phyloP scores from a whole-genome alignment of 1,284 basidiomycete species.

The Cryptococcus wingfieldii region DNA sequence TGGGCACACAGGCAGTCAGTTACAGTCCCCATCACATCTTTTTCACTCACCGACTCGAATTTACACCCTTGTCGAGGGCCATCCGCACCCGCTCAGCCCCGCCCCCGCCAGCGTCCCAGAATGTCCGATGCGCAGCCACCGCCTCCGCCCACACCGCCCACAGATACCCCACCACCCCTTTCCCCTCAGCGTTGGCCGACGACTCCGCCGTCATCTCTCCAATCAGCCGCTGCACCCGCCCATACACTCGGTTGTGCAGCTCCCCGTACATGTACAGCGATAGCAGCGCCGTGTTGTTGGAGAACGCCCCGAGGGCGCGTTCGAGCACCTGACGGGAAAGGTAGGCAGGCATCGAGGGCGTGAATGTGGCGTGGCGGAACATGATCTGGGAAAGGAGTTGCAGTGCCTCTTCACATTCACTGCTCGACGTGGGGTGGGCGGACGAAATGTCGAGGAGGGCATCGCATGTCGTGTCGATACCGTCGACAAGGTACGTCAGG shows the following conservation, averaged over 20 bases:
- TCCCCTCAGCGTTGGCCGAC: slow-evolving; percentile 13
- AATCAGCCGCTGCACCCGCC: slow-evolving; percentile 45
- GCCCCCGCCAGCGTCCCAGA: slow-evolving; percentile 39
- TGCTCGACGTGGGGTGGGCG: slow-evolving; percentile 13
- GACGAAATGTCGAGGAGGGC: slow-evolving; percentile 5
- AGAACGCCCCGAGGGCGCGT: slow-evolving; percentile 43
- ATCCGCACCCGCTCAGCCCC: slow-evolving; percentile 41
- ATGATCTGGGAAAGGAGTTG: slow-evolving; percentile 46
- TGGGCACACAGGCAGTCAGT: no score
- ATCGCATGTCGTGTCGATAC: slow-evolving; percentile 18
- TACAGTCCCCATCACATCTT: no score
- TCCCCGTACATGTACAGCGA: slow-evolving; percentile 49
- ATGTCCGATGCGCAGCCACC: slow-evolving; percentile 22
- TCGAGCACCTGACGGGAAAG: slow-evolving; percentile 45
- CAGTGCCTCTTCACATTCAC: slow-evolving; percentile 43
- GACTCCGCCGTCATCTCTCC: slow-evolving; percentile 14
- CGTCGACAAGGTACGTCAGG: slow-evolving; percentile 28
- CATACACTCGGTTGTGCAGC: slow-evolving; percentile 45
- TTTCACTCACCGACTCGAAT: slow-evolving; percentile 26
- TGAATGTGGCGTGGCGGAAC: slow-evolving; percentile 34
- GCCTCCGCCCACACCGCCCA: slow-evolving; percentile 48
- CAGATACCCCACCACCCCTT: slow-evolving; percentile 28
- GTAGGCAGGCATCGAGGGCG: slow-evolving; percentile 32
- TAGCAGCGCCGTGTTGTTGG: slow-evolving; percentile 51
- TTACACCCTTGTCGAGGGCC: slow-evolving; percentile 39